Evolutionary conservation across 192 early-diverging fungal species (phyloP).

Genomic region (Umbelopsis ramanniana): DNA sequence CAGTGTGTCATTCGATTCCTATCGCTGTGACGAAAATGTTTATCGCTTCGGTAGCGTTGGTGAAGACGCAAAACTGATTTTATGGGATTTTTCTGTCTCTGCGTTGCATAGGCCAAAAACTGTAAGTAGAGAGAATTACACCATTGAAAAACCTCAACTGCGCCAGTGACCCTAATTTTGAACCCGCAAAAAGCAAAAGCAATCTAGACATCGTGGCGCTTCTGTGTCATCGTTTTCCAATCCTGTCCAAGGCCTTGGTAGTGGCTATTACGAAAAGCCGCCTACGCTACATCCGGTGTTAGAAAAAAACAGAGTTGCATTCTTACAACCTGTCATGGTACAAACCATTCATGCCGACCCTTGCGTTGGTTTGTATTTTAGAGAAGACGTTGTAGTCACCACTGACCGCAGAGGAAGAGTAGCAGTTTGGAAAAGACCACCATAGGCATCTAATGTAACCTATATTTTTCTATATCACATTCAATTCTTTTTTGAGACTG

Average conservation of each 20-base stretch:
- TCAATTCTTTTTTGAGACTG: background rate
- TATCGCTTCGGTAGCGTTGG: slow-evolving; percentile 93
- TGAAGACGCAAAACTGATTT: slow-evolving; percentile 83
- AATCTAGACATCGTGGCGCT: slow-evolving; percentile 33
- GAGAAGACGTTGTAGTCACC: slow-evolving; percentile 45
- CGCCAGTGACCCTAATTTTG: background rate
- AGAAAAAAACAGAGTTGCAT: slow-evolving; percentile 40
- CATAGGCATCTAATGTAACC: background rate
- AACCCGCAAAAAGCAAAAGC: background rate
- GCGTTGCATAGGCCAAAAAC: slow-evolving; percentile 79
- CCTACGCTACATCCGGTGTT: slow-evolving; percentile 36
- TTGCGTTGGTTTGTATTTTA: slow-evolving; percentile 39
- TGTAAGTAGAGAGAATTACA: slow-evolving; percentile 38
- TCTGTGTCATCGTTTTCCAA: slow-evolving; percentile 35
- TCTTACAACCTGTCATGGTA: slow-evolving; percentile 41
- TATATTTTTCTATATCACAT: slow-evolving; percentile 7
- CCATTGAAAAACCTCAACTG: background rate
- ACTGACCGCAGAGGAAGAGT: slow-evolving; percentile 43
- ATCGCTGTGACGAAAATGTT: slow-evolving; percentile 76
- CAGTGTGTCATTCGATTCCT: slow-evolving; percentile 83
- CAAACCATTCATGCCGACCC: slow-evolving; percentile 45
- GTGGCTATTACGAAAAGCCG: slow-evolving; percentile 19
- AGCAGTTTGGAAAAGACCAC: slow-evolving; percentile 37
- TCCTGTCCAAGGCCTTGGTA: slow-evolving; percentile 16
- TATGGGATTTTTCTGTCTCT: slow-evolving; percentile 95